These are phyloP conservation scores for Cladosporium sp. DNA, from an alignment of 2,329 filamentous ascomycete genomes.

Conservation along the genomic window DNA sequence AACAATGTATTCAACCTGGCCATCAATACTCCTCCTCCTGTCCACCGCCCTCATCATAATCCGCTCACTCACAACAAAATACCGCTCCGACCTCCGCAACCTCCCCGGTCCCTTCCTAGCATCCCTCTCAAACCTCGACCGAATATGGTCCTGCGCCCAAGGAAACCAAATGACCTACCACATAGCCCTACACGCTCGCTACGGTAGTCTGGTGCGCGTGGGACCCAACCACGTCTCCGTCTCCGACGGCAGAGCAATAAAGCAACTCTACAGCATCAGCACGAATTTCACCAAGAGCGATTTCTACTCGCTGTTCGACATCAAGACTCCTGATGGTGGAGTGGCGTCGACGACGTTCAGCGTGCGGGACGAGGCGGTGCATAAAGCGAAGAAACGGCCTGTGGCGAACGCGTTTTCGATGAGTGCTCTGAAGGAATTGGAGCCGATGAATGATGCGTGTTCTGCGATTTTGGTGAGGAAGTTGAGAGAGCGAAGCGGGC, in stretches of 20 bases:
- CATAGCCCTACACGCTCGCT: constrained; percentile 57
- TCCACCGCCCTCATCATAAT: neutral
- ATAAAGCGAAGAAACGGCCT: constrained; percentile 35
- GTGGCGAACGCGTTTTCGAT: constrained; percentile 22
- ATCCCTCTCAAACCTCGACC: constrained; percentile 45
- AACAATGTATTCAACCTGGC: neutral
- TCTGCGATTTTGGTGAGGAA: constrained; percentile 18
- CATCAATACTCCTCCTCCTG: neutral
- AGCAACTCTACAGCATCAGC: constrained; percentile 47
- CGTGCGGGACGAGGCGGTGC: constrained; percentile 37
- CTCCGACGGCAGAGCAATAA: constrained; percentile 65
- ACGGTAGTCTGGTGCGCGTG: constrained; percentile 68
- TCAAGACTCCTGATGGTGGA: constrained; percentile 17
- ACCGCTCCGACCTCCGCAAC: constrained; percentile 27
- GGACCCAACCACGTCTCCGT: constrained; percentile 72
- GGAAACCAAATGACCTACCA: constrained; percentile 60
- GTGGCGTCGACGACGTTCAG: constrained; percentile 32
- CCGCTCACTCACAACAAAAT: constrained; percentile 1
- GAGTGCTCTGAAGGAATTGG: constrained; percentile 21
- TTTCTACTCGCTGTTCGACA: constrained; percentile 20
- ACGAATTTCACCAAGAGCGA: constrained; percentile 19
- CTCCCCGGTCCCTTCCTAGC: constrained; percentile 51
- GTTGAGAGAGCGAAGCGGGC: constrained; percentile 15
- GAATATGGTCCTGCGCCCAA: constrained; percentile 58
- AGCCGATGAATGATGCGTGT: constrained; percentile 25